Percentiles rank a stretch among this genome's conserved stretches.
Evolutionary conservation across 2,329 filamentous ascomycete species (phyloP).

Genomic region (Botrytis elliptica): DNA sequence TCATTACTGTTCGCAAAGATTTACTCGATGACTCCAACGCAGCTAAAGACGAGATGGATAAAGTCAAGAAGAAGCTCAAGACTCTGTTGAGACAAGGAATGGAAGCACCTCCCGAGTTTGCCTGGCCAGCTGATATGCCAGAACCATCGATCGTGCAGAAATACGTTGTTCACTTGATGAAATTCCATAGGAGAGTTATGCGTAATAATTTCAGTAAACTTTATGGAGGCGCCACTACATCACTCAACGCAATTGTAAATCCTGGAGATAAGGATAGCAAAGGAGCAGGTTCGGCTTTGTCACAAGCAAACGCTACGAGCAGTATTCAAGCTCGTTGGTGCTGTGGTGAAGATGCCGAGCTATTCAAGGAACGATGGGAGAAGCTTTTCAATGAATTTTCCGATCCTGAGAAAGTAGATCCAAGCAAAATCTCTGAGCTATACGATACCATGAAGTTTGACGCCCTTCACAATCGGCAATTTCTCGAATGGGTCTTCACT

Average conservation of each 20-base stretch:
- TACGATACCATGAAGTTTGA: conserved; percentile 99
- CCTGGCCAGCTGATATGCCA: conserved; percentile 94
- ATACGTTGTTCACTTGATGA: conserved; percentile 93
- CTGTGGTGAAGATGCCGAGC: conserved; percentile 87
- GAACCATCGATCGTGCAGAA: conserved; percentile 92
- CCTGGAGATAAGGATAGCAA: conserved; percentile 42
- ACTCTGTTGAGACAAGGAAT: conserved; percentile 87
- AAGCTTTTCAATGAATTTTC: conserved; percentile 97
- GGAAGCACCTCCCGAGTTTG: conserved; percentile 89
- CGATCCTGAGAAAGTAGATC: conserved; percentile 96
- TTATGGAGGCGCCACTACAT: conserved; percentile 63
- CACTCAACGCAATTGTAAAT: conserved; percentile 57
- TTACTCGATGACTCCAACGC: conserved; percentile 96
- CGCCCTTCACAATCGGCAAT: conserved; percentile 92
- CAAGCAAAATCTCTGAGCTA: conserved; percentile 96
- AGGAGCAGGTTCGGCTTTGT: conserved; percentile 44
- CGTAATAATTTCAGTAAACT: conserved; percentile 86
- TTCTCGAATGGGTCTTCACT: conserved; percentile 96
- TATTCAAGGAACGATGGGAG: conserved; percentile 97
- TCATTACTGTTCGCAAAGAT: conserved; percentile 90
- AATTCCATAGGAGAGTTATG: conserved; percentile 95
- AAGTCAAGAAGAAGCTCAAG: conserved; percentile 99
- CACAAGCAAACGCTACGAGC: conserved; percentile 61
- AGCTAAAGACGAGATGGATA: conserved; percentile 98
- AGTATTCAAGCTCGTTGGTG: conserved; percentile 91